These are phyloP conservation scores for Taphrina wiesneri DNA, from an alignment of 1,139 yeast genomes.

Conservation along the genomic window DNA sequence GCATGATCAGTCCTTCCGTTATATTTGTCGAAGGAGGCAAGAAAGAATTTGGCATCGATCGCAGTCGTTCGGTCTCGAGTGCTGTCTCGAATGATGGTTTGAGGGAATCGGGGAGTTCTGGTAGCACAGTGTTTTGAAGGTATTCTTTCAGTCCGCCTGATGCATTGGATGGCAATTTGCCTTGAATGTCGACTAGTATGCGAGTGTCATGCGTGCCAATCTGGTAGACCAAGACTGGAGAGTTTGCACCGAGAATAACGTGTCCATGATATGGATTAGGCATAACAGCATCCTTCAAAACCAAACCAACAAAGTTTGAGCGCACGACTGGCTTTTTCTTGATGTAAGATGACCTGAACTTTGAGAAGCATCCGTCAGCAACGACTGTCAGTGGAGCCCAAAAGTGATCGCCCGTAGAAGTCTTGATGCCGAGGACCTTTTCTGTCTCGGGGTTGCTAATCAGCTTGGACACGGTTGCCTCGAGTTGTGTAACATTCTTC, in stretches of 20 bases:
- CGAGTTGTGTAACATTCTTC: slow-evolving; percentile 61
- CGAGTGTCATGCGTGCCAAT: slow-evolving; percentile 81
- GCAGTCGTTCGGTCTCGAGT: slow-evolving; percentile 57
- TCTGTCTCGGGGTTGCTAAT: slow-evolving; percentile 55
- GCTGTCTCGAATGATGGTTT: slow-evolving; percentile 68
- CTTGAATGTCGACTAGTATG: slow-evolving; percentile 82
- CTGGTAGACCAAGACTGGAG: slow-evolving; percentile 86
- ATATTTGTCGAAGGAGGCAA: slow-evolving; percentile 69
- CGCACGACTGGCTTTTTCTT: slow-evolving; percentile 62
- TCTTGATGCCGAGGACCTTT: slow-evolving; percentile 66
- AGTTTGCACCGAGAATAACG: slow-evolving; percentile 80
- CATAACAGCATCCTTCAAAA: slow-evolving; percentile 66
- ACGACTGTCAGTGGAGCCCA: slow-evolving; percentile 67
- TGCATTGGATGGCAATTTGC: slow-evolving; percentile 67
- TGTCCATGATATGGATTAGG: slow-evolving; percentile 83
- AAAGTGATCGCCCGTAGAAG: slow-evolving; percentile 46
- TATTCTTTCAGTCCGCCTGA: slow-evolving; percentile 63
- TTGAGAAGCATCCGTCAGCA: slow-evolving; percentile 94
- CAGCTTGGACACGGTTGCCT: slow-evolving; percentile 75
- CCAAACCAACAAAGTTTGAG: slow-evolving; percentile 84
- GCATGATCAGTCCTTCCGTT: slow-evolving; percentile 73
- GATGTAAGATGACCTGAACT: slow-evolving; percentile 74
- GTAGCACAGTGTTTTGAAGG: slow-evolving; percentile 61
- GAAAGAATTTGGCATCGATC: slow-evolving; percentile 93
- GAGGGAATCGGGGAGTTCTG: slow-evolving; percentile 64